Evolutionary conservation across 805 yeast species (phyloP).

Genomic region (Metschnikowia cerradonensis): DNA sequence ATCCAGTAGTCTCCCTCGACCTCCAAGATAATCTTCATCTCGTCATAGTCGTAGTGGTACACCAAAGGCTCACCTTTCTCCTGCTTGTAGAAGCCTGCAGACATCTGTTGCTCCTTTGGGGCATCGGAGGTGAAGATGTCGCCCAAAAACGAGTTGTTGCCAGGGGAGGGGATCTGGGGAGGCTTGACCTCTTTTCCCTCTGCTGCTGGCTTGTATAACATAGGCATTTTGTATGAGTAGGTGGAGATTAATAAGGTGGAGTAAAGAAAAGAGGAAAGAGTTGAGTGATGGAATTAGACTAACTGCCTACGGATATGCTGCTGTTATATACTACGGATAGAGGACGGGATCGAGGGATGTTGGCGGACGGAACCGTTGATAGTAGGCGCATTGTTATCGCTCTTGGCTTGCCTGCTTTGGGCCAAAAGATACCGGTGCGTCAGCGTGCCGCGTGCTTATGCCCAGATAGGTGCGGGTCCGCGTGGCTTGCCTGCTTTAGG

Average conservation of each 20-base stretch:
- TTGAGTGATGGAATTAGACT: too few relatives aligned
- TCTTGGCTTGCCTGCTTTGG: not conserved
- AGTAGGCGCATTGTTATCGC: not conserved
- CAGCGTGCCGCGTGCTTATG: not conserved
- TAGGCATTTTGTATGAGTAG: slow-evolving; percentile 47
- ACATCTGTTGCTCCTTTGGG: slow-evolving; percentile 54
- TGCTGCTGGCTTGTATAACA: slow-evolving; percentile 49
- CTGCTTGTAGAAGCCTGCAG: slow-evolving; percentile 68
- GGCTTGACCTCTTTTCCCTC: slow-evolving; percentile 54
- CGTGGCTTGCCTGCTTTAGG: not conserved
- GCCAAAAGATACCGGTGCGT: not conserved
- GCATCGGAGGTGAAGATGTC: slow-evolving; percentile 62
- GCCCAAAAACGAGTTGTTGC: slow-evolving; percentile 66
- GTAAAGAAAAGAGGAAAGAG: not conserved
- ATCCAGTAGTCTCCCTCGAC: slow-evolving; percentile 62
- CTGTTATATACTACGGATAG: too few relatives aligned
- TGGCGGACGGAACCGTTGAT: not conserved
- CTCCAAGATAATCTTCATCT: slow-evolving; percentile 65
- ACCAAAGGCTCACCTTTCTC: slow-evolving; percentile 65
- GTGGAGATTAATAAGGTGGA: not conserved
- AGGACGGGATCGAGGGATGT: not conserved
- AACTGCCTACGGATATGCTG: too few relatives aligned
- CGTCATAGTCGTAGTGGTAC: slow-evolving; percentile 63
- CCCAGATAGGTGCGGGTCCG: not conserved
- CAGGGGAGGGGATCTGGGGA: slow-evolving; percentile 59